A percentile compares a stretch with the other conserved stretches of the same genome.
Evolutionary conservation across 306 rosid genomes (phyloP).

Genomic region (Cicer chorassanicum): DNA sequence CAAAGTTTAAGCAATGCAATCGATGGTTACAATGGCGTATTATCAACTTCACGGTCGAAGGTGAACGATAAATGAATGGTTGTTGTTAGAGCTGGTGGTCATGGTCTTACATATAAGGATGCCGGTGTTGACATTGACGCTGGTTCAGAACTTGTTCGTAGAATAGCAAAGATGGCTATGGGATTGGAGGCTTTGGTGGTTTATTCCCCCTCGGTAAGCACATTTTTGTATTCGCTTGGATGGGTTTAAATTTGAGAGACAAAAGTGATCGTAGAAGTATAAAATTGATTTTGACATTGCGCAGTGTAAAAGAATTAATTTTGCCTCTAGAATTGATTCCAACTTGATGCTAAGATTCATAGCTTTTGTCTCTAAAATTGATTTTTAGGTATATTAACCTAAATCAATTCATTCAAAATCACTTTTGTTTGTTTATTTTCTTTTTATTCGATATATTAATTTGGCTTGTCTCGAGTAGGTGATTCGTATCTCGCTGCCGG

Average conservation of each 20-base stretch:
- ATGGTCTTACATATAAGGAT: conserved; percentile 75
- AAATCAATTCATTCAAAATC: neutral
- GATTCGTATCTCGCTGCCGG: conserved; percentile 92
- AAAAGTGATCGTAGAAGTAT: neutral
- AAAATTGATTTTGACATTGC: neutral
- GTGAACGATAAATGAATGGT: conserved; percentile 10
- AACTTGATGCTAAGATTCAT: neutral
- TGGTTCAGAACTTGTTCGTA: conserved; percentile 81
- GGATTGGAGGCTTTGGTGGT: conserved; percentile 94
- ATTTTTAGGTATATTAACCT: neutral
- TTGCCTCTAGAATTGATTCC: neutral
- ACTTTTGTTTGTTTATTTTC: neutral
- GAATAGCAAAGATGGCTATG: conserved; percentile 92
- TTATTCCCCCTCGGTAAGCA: conserved; percentile 78
- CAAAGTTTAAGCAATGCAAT: neutral
- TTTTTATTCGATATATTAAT: neutral
- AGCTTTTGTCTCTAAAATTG: neutral
- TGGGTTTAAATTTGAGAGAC: neutral
- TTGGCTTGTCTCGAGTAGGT: conserved; percentile 50
- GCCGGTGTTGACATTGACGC: conserved; percentile 97
- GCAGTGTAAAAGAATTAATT: neutral
- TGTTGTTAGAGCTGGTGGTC: conserved; percentile 24
- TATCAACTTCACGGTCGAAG: conserved; percentile 43
- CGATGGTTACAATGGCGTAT: neutral
- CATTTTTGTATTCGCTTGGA: neutral